Conservation (phyloP, 2,329 filamentous ascomycete genomes). For the Corniculantispora saksenae region DNA sequence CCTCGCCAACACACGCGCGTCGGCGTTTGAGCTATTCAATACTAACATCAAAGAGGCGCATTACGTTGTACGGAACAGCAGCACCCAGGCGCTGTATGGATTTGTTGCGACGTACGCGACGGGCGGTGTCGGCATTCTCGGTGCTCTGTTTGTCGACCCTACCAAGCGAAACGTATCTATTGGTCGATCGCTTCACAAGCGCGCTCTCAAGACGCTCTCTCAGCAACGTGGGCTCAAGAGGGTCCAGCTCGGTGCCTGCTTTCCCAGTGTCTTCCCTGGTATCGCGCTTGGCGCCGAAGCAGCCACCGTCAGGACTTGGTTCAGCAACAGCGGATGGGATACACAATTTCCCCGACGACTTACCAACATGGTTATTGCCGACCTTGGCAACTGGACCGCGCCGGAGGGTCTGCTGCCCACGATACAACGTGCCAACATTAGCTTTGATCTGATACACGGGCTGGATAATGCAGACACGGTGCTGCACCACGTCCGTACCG, state of each 20-base stretch:
- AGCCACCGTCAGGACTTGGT: slow-evolving; percentile 69
- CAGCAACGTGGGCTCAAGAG: slow-evolving; percentile 73
- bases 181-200: slow-evolving; percentile 83
- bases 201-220: slow-evolving; percentile 73
- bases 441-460: slow-evolving; percentile 82
- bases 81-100: slow-evolving; percentile 85
- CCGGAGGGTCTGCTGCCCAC: slow-evolving; percentile 76
- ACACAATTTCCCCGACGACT: slow-evolving; percentile 58
- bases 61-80: slow-evolving; percentile 92
- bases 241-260: slow-evolving; percentile 76
- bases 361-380: slow-evolving; percentile 70
- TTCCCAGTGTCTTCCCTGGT: slow-evolving; percentile 84
- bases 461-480: slow-evolving; percentile 74
- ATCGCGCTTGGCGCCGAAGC: slow-evolving; percentile 62
- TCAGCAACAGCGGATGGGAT: slow-evolving; percentile 88
- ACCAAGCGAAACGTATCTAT: slow-evolving; percentile 84
- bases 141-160: slow-evolving; percentile 87
- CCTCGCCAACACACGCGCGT: slow-evolving; percentile 67
- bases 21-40: slow-evolving; percentile 74
- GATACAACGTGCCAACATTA: slow-evolving; percentile 70
- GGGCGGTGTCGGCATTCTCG: slow-evolving; percentile 72
- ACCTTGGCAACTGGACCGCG: slow-evolving; percentile 71
- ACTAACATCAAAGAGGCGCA: slow-evolving; percentile 76
- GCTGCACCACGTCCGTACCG: slow-evolving; percentile 71
- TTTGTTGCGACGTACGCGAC: slow-evolving; percentile 89